Conservation (phyloP, 1,139 yeast genomes). For the Hyphopichia buzzinii region DNA sequence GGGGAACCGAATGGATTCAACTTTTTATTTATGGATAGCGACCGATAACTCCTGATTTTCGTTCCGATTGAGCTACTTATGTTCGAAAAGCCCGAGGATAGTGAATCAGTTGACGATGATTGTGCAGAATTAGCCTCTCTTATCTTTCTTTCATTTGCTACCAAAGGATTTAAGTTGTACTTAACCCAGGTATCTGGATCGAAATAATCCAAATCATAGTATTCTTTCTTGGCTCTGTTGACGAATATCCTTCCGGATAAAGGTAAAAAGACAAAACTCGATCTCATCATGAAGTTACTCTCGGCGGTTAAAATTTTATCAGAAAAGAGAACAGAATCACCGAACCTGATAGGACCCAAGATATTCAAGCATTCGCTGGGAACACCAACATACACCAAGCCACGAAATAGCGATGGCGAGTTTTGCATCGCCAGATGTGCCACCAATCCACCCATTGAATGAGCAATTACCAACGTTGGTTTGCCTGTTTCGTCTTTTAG, state of each 20-base stretch:
- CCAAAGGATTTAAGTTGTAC: slow-evolving; percentile 73
- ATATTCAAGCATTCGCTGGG: slow-evolving; percentile 86
- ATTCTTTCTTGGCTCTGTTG: slow-evolving; percentile 54
- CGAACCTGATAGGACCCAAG: slow-evolving; percentile 78
- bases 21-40: slow-evolving; percentile 4
- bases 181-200: slow-evolving; percentile 80
- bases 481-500: slow-evolving; percentile 43
- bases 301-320: slow-evolving; percentile 75
- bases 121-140: slow-evolving; percentile 4
- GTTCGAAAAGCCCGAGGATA: slow-evolving; percentile 1
- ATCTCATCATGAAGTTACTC: slow-evolving; percentile 85
- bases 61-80: slow-evolving; percentile 5
- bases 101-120: not conserved
- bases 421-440: slow-evolving; percentile 76
- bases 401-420: slow-evolving; percentile 67
- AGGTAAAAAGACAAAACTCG: slow-evolving; percentile 77
- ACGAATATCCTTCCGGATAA: slow-evolving; percentile 70
- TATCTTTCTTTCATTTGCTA: slow-evolving; percentile 41
- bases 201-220: slow-evolving; percentile 70
- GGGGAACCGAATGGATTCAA: not conserved
- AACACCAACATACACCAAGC: slow-evolving; percentile 75
- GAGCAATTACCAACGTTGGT: slow-evolving; percentile 73
- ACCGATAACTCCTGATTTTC: slow-evolving; percentile 4
- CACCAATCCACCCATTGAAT: slow-evolving; percentile 90
- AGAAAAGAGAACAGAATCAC: slow-evolving; percentile 76